These are phyloP conservation scores for Sarocladiaceae sp. DNA, from an alignment of 2,329 filamentous ascomycete species.

Conservation along the genomic window DNA sequence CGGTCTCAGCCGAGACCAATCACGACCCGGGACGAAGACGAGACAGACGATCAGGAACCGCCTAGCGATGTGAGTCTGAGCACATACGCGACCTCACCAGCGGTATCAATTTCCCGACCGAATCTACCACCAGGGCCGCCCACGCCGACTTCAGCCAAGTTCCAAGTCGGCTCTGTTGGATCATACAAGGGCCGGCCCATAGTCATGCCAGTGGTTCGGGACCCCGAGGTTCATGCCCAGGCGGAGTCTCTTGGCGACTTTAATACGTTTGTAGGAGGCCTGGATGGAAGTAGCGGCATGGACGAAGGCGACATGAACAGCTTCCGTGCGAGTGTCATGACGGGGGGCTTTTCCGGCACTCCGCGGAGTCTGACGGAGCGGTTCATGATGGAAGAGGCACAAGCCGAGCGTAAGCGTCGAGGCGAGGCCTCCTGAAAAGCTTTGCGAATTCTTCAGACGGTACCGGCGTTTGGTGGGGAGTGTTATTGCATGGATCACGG, in stretches of 20 bases:
- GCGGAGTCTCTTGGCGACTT: constrained; percentile 43
- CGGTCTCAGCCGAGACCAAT: constrained; percentile 9
- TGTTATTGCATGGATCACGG: not conserved
- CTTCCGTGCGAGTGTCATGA: constrained; percentile 33
- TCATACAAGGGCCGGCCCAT: constrained; percentile 51
- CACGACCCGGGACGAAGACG: constrained; percentile 1
- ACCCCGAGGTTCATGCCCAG: constrained; percentile 41
- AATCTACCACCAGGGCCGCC: constrained; percentile 19
- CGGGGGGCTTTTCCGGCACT: constrained; percentile 32
- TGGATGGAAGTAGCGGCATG: constrained; percentile 44
- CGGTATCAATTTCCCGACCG: constrained; percentile 32
- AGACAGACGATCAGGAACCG: constrained; percentile 15
- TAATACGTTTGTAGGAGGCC: constrained; percentile 45
- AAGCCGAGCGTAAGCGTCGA: constrained; percentile 18
- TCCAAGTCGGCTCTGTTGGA: constrained; percentile 37
- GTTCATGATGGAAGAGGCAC: constrained; percentile 41
- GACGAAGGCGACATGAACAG: constrained; percentile 39
- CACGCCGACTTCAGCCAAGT: constrained; percentile 26
- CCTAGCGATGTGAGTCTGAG: constrained; percentile 15
- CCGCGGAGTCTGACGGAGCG: constrained; percentile 43
- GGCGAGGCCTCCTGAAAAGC: constrained; percentile 4
- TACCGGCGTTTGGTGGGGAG: not conserved
- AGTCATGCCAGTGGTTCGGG: constrained; percentile 44
- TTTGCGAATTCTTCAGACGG: not conserved
- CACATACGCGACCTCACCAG: constrained; percentile 36